Evolutionary conservation across 2,329 filamentous ascomycete species (phyloP).

Genomic region (Penicillium corylophilum): DNA sequence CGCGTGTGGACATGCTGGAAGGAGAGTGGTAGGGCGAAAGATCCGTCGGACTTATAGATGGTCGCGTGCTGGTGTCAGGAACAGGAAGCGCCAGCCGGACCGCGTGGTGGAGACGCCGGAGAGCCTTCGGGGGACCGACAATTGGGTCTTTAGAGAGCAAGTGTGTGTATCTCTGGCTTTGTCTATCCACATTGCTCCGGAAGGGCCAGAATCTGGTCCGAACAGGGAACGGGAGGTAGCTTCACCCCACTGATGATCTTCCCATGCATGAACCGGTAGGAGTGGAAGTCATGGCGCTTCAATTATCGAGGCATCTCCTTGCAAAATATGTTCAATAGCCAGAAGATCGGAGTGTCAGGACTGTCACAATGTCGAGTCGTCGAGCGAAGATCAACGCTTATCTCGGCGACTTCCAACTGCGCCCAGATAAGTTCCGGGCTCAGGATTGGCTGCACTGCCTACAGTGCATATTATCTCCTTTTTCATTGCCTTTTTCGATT

Average conservation of each 20-base stretch:
- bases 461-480: neutral
- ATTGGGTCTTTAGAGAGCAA: neutral
- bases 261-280: neutral
- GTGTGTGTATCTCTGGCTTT: neutral
- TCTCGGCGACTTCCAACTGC: conserved; percentile 5
- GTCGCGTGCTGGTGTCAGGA: neutral
- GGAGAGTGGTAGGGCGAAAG: neutral
- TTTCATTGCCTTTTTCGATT: neutral
- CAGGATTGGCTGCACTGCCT: conserved; percentile 9
- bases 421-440: conserved; percentile 14
- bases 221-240: neutral
- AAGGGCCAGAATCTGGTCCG: too few relatives aligned
- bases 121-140: neutral
- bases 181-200: neutral
- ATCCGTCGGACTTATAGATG: neutral
- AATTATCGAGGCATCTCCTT: conserved; percentile 2
- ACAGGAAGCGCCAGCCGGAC: neutral
- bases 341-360: neutral
- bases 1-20: neutral
- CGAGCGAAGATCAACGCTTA: conserved; percentile 12
- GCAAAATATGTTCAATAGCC: neutral
- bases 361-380: neutral
- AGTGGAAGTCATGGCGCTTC: neutral
- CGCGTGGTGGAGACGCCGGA: neutral
- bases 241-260: neutral